phyloP scores from a whole-genome alignment of 2,329 filamentous ascomycete species.

The Xylaria multiplex region DNA sequence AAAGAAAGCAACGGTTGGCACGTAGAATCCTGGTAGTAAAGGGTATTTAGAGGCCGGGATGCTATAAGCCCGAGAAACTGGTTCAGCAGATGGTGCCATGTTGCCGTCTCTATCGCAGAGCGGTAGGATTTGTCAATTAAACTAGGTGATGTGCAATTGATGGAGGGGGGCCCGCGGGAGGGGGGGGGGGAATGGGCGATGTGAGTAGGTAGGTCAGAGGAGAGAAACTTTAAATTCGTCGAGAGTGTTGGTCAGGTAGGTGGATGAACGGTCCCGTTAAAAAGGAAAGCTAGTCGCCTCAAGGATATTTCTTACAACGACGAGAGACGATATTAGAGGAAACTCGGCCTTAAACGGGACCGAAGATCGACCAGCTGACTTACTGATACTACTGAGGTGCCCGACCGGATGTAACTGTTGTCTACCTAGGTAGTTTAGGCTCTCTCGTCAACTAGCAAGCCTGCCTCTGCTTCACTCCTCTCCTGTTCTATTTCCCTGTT shows the following conservation, averaged over 20 bases:
- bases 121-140: neutral
- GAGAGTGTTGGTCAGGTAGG: neutral
- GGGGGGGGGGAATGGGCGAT: no score
- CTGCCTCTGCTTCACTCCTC: slow-evolving; percentile 2
- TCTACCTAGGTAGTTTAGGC: neutral
- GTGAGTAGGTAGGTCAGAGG: neutral
- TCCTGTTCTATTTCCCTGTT: neutral
- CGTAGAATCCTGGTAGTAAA: slow-evolving; percentile 58
- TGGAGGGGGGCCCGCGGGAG: no score
- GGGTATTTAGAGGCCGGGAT: slow-evolving; percentile 8
- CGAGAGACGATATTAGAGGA: slow-evolving; percentile 1
- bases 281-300: slow-evolving; percentile 8
- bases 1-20: slow-evolving; percentile 66
- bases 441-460: neutral
- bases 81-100: slow-evolving; percentile 25
- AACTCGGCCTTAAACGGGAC: neutral
- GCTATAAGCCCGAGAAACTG: slow-evolving; percentile 11
- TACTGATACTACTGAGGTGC: neutral
- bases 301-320: neutral
- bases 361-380: slow-evolving; percentile 9
- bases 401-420: neutral
- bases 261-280: slow-evolving; percentile 6
- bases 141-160: neutral
- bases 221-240: neutral
- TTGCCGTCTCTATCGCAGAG: slow-evolving; percentile 1